phyloP scores from a whole-genome alignment of 345 rosid genomes.

The Citrus sinensis region DVS_A1.0 CM039167.1:23040501-23041000 shows the following conservation, averaged over 20 bases:
- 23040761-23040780: neutral
- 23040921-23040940: slow-evolving; percentile 8
- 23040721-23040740: neutral
- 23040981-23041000: slow-evolving; percentile 9
- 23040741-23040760: neutral
- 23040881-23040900: slow-evolving; percentile 14
- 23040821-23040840: neutral
- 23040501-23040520: neutral
- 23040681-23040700: neutral
- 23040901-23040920: slow-evolving; percentile 11
- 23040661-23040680: neutral
- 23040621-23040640: neutral
- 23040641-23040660: neutral
- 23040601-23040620: neutral
- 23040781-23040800: neutral
- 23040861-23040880: neutral
- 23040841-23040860: neutral
- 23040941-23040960: slow-evolving; percentile 18
- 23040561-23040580: neutral
- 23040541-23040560: neutral
- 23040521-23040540: too few species aligned
- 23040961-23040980: slow-evolving; percentile 25
- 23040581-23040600: neutral
- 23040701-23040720: neutral
- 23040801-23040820: neutral